A percentile compares a stretch with the other conserved stretches of the same genome.
Evolutionary conservation across 1,284 basidiomycete species (phyloP).

Genomic region (Phellopilus nigrolimitatus): DNA sequence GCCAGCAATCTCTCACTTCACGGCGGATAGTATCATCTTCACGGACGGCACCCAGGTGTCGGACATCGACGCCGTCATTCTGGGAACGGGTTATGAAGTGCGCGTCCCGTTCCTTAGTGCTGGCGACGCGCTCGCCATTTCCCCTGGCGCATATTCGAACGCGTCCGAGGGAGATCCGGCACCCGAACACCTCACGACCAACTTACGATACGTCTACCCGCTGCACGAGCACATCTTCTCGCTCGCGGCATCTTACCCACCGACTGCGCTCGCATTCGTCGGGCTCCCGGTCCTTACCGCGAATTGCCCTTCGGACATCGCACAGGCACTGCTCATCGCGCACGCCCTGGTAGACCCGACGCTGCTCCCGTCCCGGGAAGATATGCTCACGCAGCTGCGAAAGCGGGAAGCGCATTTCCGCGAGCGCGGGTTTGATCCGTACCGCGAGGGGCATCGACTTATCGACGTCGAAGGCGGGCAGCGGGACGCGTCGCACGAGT

Average conservation of each 20-base stretch:
- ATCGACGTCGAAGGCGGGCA: constrained; percentile 27
- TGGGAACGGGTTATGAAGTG: constrained; percentile 52
- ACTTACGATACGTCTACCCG: constrained; percentile 51
- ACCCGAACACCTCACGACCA: constrained; percentile 35
- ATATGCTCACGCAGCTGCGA: constrained; percentile 39
- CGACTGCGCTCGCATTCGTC: constrained; percentile 49
- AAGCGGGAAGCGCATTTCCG: constrained; percentile 37
- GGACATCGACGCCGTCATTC: constrained; percentile 44
- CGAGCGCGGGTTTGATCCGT: constrained; percentile 42
- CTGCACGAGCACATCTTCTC: constrained; percentile 50
- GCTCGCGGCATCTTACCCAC: constrained; percentile 40
- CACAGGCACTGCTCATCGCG: constrained; percentile 44
- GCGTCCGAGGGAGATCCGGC: neutral
- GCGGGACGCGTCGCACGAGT: constrained; percentile 35
- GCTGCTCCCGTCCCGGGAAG: constrained; percentile 36
- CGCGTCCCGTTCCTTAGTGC: constrained; percentile 47
- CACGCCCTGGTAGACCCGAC: constrained; percentile 40
- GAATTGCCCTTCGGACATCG: constrained; percentile 47
- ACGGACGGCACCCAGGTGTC: constrained; percentile 36
- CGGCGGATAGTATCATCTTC: constrained; percentile 39
- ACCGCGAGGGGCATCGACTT: constrained; percentile 44
- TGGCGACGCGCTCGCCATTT: constrained; percentile 30
- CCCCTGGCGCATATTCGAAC: constrained; percentile 15
- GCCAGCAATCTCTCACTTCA: constrained; percentile 47
- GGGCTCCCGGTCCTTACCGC: constrained; percentile 42